Evolutionary conservation across 495 filamentous ascomycete genomes (phyloP), one percentile per base, ranked within the genome.

Genomic region (Neurospora africana): DNA sequence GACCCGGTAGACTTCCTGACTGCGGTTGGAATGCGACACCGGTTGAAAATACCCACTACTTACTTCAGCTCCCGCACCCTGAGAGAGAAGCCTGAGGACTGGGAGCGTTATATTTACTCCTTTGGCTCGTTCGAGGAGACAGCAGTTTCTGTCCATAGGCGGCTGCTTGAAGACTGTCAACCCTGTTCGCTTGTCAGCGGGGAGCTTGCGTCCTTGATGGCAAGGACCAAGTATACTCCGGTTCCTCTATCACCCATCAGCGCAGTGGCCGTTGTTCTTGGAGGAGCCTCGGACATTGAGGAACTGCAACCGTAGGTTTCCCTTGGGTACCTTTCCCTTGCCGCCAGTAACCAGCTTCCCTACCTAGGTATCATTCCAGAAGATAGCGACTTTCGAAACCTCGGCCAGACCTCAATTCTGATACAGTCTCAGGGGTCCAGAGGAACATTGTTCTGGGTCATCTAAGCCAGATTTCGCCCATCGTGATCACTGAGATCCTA

Each of bases 401-500:
- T 30, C 53, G 53, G 30, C 53, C 30, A 0, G 27, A 58, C 69
- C 41, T 71, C 13, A 58, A 71, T 23, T 30, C 69, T 7, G 69
- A 58, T 67, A 84, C 84, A 1, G 69, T 87, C 10, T 76, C 82
- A 38, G 88, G 85, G 11, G 83, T 85, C 23, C 90, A 89, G 75
- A 85, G 88, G 10, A 78, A 89, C 65, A 76, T 78, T 5, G 85
- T 87, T 21, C 86, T 92, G 37, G 83, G 91, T 9, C 84, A 85
- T 43, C 85, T 87, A 36, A 83, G 85, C 10, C 76, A 91, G 58
- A 85, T 86, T 79, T 87, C 89, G 37, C 87, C 83, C 21, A 88
- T 92, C 72, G 89, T 92, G 73, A 82, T 94, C 40, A 83, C 86
- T 11, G 81, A 92, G 10, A 90, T 91, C 7, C 75, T 92, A 5